Conservation (phyloP, 306 rosid genomes). For the Cucumis cinereus region DNA sequence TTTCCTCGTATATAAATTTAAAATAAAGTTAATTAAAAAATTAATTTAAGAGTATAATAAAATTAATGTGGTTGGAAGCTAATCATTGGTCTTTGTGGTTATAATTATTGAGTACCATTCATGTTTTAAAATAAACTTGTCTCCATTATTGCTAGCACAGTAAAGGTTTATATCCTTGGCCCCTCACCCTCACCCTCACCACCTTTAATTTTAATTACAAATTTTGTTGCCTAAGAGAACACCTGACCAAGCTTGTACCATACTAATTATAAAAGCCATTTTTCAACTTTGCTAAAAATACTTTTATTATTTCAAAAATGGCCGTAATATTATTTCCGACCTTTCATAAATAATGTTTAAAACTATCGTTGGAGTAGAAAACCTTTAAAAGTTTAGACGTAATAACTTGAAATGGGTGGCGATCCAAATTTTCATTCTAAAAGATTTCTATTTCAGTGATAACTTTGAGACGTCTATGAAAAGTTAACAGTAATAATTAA, state of each 20-base stretch:
- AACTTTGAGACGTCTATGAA: no score
- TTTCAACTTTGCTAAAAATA: no score
- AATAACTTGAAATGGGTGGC: no score
- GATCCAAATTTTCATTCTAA: background rate
- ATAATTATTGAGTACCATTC: slow-evolving; percentile 4
- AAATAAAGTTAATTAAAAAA: background rate
- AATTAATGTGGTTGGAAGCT: background rate
- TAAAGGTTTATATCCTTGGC: background rate
- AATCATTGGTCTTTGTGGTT: slow-evolving; percentile 2
- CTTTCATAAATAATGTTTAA: no score
- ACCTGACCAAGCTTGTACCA: background rate
- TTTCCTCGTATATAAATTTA: no score
- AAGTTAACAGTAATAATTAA: no score
- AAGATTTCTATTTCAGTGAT: no score
- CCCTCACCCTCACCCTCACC: background rate
- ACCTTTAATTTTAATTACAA: background rate
- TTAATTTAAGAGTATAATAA: background rate
- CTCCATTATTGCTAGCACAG: slow-evolving; percentile 6
- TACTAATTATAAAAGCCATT: no score
- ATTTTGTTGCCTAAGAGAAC: background rate
- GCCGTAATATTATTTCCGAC: no score
- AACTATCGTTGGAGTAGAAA: no score
- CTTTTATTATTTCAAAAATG: no score
- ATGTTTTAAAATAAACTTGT: background rate
- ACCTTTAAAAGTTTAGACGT: no score